Evolutionary conservation across 495 filamentous ascomycete species (phyloP).

Genomic region (Hypoxylon cercidicola): DNA sequence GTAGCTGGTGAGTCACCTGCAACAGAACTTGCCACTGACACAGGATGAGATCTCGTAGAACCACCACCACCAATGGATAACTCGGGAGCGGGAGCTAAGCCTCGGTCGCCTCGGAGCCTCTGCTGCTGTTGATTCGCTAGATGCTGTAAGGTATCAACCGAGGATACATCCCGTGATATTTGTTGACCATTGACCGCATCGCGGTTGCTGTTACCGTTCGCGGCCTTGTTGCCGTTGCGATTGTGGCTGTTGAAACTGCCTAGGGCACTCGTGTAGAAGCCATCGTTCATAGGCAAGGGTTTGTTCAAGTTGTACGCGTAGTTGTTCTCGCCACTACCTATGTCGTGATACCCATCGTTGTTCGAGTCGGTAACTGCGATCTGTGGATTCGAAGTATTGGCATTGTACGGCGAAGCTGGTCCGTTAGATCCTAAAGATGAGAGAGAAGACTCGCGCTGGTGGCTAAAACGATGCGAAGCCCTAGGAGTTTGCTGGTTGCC

Average conservation of each 20-base stretch:
- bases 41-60: conserved; percentile 51
- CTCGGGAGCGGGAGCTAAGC: conserved; percentile 40
- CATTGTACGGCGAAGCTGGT: conserved; percentile 64
- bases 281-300: conserved; percentile 44
- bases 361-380: conserved; percentile 59
- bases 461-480: conserved; percentile 51
- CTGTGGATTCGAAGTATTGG: conserved; percentile 62
- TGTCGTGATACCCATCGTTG: conserved; percentile 51
- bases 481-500: conserved; percentile 54
- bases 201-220: conserved; percentile 34
- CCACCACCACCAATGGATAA: conserved; percentile 18
- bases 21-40: conserved; percentile 62
- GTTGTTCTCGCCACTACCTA: conserved; percentile 49
- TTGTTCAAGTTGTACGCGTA: conserved; percentile 56
- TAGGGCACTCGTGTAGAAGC: conserved; percentile 46
- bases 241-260: conserved; percentile 26
- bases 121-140: conserved; percentile 45
- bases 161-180: conserved; percentile 37
- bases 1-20: conserved; percentile 66
- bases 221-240: conserved; percentile 36
- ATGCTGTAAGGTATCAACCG: conserved; percentile 37
- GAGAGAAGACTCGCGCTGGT: conserved; percentile 65
- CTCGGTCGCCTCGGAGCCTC: conserved; percentile 49
- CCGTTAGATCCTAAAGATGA: conserved; percentile 66
- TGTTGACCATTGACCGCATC: conserved; percentile 37